Percentiles rank a stretch among this genome's conserved stretches.
phyloP scores from a whole-genome alignment of 2,329 filamentous ascomycete species.

The Verticillium albo-atrum region DNA sequence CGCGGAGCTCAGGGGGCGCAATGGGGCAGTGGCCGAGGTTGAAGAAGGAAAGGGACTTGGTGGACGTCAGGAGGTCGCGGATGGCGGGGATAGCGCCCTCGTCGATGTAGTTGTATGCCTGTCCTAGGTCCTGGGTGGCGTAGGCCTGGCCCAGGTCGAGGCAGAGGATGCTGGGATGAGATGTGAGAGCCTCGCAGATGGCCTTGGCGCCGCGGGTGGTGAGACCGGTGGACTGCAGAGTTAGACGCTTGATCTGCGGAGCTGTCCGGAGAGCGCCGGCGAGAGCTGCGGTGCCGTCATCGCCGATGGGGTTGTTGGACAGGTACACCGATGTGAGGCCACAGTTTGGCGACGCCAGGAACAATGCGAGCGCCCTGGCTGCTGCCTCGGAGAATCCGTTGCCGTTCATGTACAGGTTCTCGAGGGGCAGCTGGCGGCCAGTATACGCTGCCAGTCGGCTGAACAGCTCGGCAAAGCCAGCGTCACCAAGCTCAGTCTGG shows the following conservation, averaged over 20 bases:
- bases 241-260: slow-evolving; percentile 27
- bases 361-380: slow-evolving; percentile 23
- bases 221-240: slow-evolving; percentile 39
- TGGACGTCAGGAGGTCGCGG: slow-evolving; percentile 24
- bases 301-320: slow-evolving; percentile 31
- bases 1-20: slow-evolving; percentile 20
- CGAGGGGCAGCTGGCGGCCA: slow-evolving; percentile 21
- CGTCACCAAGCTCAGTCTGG: slow-evolving; percentile 45
- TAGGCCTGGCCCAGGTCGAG: slow-evolving; percentile 42
- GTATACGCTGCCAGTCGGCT: slow-evolving; percentile 25
- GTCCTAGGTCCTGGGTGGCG: slow-evolving; percentile 38
- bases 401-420: slow-evolving; percentile 31
- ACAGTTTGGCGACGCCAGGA: slow-evolving; percentile 26
- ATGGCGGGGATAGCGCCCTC: slow-evolving; percentile 29
- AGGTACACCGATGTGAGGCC: slow-evolving; percentile 30
- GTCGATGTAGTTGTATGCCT: slow-evolving; percentile 43
- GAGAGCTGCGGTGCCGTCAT: slow-evolving; percentile 23
- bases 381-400: slow-evolving; percentile 26
- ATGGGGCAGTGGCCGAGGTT: slow-evolving; percentile 34
- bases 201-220: slow-evolving; percentile 31
- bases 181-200: slow-evolving; percentile 29
- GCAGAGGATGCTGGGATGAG: slow-evolving; percentile 27
- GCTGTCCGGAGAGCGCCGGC: slow-evolving; percentile 24
- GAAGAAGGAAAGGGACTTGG: slow-evolving; percentile 31
- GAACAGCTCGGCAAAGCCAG: slow-evolving; percentile 40